Conservation (phyloP, 1,139 yeast species). For the Geotrichum siamense region DNA sequence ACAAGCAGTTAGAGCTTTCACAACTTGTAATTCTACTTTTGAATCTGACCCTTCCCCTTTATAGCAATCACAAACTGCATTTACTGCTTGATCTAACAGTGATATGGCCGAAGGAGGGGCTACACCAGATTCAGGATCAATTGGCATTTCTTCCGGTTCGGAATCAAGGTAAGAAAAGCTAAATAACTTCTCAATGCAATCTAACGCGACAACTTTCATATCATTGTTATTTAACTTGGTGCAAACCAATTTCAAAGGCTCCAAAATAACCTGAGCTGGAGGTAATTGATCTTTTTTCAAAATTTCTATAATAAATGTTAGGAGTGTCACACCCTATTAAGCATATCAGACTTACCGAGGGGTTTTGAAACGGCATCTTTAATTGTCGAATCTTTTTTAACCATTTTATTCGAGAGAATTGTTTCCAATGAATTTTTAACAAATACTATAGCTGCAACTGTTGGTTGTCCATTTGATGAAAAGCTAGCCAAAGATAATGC, state of each 20-base stretch:
- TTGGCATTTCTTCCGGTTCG: constrained; percentile 36
- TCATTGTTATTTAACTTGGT: constrained; percentile 45
- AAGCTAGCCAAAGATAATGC: constrained; percentile 28
- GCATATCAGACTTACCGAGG: constrained; percentile 30
- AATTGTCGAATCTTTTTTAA: constrained; percentile 42
- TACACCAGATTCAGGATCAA: constrained; percentile 35
- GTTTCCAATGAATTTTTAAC: constrained; percentile 44
- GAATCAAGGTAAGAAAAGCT: constrained; percentile 56
- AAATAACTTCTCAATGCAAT: constrained; percentile 58
- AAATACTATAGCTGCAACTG: constrained; percentile 37
- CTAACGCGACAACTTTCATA: constrained; percentile 51
- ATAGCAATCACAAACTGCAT: constrained; percentile 77
- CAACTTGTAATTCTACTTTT: constrained; percentile 82
- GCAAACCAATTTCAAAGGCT: constrained; percentile 55
- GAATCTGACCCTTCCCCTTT: constrained; percentile 90
- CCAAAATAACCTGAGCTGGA: constrained; percentile 47
- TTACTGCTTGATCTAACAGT: constrained; percentile 76
- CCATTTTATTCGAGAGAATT: constrained; percentile 44
- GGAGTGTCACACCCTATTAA: background rate
- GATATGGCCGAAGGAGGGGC: constrained; percentile 50
- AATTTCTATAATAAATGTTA: constrained; percentile 19
- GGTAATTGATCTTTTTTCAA: constrained; percentile 31
- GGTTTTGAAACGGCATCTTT: constrained; percentile 40
- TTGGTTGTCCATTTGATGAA: constrained; percentile 26
- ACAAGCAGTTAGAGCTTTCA: constrained; percentile 84